Evolutionary conservation across 148 eudicot species (phyloP).

Genomic region (Silene uniflora): DNA sequence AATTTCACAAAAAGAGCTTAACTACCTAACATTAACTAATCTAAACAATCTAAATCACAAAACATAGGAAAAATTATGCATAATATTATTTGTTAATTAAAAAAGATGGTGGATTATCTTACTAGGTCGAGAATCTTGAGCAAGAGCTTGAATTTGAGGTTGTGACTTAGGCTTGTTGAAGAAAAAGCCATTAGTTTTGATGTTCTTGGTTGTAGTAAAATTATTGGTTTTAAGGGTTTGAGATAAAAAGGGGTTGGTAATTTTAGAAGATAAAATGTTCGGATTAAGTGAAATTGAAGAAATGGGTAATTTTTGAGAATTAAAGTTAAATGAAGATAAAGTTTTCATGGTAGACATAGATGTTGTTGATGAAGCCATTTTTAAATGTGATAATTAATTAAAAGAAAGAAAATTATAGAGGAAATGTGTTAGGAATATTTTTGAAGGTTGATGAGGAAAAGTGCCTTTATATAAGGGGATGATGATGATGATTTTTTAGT

Average conservation of each 20-base stretch:
- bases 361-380: conserved; percentile 19
- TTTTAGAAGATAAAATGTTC: neutral
- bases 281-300: conserved; percentile 14
- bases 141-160: neutral
- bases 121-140: conserved; percentile 25
- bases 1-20: no score
- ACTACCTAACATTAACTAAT: no score
- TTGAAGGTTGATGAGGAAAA: neutral
- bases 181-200: conserved; percentile 9
- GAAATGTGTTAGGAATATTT: no score
- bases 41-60: no score
- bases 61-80: no score
- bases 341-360: conserved; percentile 8
- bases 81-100: neutral
- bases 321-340: conserved; percentile 13
- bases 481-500: neutral
- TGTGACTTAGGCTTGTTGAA: conserved; percentile 10
- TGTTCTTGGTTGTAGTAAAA: neutral
- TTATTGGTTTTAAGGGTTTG: conserved; percentile 15
- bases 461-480: neutral
- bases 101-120: neutral
- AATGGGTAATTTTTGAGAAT: neutral
- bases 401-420: neutral
- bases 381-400: neutral
- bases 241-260: conserved; percentile 15